These are phyloP conservation scores for Pulveroboletus sp. DNA, from an alignment of 1,284 basidiomycete species.

Conservation along the genomic window DNA sequence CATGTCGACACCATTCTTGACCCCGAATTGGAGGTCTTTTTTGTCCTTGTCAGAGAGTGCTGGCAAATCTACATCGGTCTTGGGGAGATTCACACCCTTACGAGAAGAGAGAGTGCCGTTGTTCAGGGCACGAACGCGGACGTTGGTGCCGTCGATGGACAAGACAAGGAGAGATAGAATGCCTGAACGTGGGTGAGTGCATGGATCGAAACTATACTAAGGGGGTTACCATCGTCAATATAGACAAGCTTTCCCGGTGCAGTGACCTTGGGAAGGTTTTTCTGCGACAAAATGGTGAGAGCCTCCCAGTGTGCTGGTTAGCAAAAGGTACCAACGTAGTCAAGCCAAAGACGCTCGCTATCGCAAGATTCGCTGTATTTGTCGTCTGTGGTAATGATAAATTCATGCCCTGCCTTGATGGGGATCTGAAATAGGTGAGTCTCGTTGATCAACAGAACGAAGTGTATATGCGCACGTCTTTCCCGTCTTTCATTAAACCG, in stretches of 20 bases:
- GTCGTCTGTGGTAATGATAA: constrained; percentile 86
- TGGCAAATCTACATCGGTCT: constrained; percentile 97
- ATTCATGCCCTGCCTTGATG: constrained; percentile 92
- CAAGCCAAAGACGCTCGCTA: constrained; percentile 84
- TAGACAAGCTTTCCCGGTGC: constrained; percentile 95
- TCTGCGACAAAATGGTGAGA: constrained; percentile 43
- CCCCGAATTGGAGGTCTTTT: constrained; percentile 92
- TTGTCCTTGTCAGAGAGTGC: constrained; percentile 99
- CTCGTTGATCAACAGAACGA: constrained; percentile 1
- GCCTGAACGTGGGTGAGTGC: constrained; percentile 43
- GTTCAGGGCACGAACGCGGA: constrained; percentile 91
- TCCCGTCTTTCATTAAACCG: constrained; percentile 85
- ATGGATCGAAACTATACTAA: neutral
- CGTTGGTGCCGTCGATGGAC: constrained; percentile 76
- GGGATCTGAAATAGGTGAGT: constrained; percentile 55
- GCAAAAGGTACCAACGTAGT: constrained; percentile 68
- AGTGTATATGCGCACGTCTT: constrained; percentile 55
- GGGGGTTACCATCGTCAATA: constrained; percentile 83
- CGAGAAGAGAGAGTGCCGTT: constrained; percentile 92
- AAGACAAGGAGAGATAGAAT: constrained; percentile 94
- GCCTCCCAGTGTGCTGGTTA: constrained; percentile 12
- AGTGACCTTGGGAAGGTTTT: constrained; percentile 94
- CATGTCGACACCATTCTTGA: constrained; percentile 98
- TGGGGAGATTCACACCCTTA: constrained; percentile 99
- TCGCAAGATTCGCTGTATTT: constrained; percentile 81